These are phyloP conservation scores for Epichloe gansuensis DNA, from an alignment of 2,329 filamentous ascomycete species.

Conservation along the genomic window DNA sequence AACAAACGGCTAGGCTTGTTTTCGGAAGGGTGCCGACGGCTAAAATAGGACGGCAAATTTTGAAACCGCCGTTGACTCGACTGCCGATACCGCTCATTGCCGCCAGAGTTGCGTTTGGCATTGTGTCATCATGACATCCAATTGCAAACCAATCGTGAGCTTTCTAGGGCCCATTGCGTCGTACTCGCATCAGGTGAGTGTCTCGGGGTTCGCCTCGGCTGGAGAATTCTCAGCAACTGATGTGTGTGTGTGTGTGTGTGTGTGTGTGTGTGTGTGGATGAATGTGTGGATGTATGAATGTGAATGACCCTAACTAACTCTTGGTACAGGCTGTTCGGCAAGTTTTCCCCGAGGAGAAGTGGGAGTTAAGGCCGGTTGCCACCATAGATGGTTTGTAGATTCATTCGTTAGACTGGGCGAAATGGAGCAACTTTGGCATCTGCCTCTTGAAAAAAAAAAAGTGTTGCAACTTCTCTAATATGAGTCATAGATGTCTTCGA, in stretches of 20 bases:
- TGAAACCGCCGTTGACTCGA: not conserved
- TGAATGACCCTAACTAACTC: conserved; percentile 6
- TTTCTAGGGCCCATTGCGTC: conserved; percentile 37
- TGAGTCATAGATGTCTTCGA: conserved; percentile 59
- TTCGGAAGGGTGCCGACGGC: not conserved
- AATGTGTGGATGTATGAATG: not conserved
- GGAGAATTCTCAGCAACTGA: not conserved
- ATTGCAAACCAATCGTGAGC: conserved; percentile 29
- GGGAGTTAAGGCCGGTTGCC: conserved; percentile 34
- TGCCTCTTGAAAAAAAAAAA: not conserved
- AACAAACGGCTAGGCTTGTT: not conserved
- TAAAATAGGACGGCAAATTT: not conserved
- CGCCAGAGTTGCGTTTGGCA: not conserved
- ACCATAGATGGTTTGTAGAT: conserved; percentile 34
- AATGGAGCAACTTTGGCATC: not conserved
- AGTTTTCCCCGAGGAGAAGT: conserved; percentile 34
- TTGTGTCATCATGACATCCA: conserved; percentile 14
- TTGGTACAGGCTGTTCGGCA: conserved; percentile 29
- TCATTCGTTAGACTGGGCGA: not conserved
- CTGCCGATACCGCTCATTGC: not conserved
- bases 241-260: not conserved
- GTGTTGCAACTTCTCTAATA: not conserved
- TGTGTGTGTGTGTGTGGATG: not conserved
- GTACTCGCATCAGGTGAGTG: conserved; percentile 37
- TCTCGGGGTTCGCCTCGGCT: not conserved